Conservation (phyloP, 176 grass and related monocot species). For the Eleusine coracana region DNA sequence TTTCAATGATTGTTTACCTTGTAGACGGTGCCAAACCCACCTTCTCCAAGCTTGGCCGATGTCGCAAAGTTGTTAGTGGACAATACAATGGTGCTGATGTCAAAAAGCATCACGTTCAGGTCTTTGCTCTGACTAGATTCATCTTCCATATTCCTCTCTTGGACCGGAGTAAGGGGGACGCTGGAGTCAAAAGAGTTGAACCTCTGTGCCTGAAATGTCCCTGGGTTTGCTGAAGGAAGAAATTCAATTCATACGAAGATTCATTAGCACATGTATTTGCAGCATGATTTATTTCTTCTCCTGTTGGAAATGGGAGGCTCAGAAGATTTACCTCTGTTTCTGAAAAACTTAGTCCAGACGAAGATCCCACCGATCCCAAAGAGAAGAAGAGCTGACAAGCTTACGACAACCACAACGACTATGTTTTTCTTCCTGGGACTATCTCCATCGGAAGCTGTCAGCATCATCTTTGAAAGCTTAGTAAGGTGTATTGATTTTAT, state of each 20-base stretch:
- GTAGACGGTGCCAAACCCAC: constrained; percentile 72
- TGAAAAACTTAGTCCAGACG: constrained; percentile 48
- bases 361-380: constrained; percentile 17
- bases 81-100: constrained; percentile 37
- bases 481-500: background rate
- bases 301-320: background rate
- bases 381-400: constrained; percentile 31
- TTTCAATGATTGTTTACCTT: constrained; percentile 50
- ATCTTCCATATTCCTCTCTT: constrained; percentile 43
- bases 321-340: constrained; percentile 25
- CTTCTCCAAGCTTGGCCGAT: constrained; percentile 63
- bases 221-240: background rate
- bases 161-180: constrained; percentile 32
- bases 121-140: constrained; percentile 41
- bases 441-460: constrained; percentile 40
- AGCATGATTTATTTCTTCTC: background rate
- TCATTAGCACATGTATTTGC: constrained; percentile 13
- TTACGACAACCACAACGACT: constrained; percentile 19
- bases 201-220: constrained; percentile 19
- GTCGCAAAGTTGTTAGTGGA: constrained; percentile 66
- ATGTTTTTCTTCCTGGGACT: constrained; percentile 31
- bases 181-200: constrained; percentile 53
- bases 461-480: constrained; percentile 12
- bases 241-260: background rate
- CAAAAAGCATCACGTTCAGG: constrained; percentile 51